Evolutionary conservation across 2,329 filamentous ascomycete species (phyloP).

Genomic region (Stagonosporopsis rhizophila): DNA sequence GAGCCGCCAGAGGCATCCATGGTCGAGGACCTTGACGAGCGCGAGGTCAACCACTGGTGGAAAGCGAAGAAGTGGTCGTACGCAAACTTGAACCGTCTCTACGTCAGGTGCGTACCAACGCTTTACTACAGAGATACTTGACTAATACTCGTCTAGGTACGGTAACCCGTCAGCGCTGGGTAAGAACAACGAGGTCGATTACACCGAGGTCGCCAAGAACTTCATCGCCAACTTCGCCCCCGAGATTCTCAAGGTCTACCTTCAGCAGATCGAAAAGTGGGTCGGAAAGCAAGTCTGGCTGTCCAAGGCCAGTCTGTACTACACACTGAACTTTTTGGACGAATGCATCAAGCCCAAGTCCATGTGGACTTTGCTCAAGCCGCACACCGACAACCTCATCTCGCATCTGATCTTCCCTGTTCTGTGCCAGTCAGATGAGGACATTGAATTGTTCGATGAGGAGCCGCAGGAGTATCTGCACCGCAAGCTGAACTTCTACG

Average conservation of each 20-base stretch:
- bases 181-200: slow-evolving; percentile 76
- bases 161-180: slow-evolving; percentile 82
- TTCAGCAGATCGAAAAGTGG: slow-evolving; percentile 96
- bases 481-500: slow-evolving; percentile 96
- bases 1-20: slow-evolving; percentile 79
- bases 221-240: slow-evolving; percentile 93
- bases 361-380: slow-evolving; percentile 94
- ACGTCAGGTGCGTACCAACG: slow-evolving; percentile 72
- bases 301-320: slow-evolving; percentile 90
- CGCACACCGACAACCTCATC: slow-evolving; percentile 90
- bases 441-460: slow-evolving; percentile 90
- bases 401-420: slow-evolving; percentile 96
- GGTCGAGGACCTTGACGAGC: slow-evolving; percentile 79
- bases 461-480: slow-evolving; percentile 97
- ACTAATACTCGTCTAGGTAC: slow-evolving; percentile 66
- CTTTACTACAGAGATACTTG: background rate
- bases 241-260: slow-evolving; percentile 93
- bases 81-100: slow-evolving; percentile 94
- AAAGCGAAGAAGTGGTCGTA: slow-evolving; percentile 99
- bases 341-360: slow-evolving; percentile 97
- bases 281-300: slow-evolving; percentile 93
- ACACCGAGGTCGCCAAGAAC: slow-evolving; percentile 82
- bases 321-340: slow-evolving; percentile 93
- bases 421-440: slow-evolving; percentile 88
- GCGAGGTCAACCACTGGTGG: slow-evolving; percentile 98